phyloP scores from a whole-genome alignment of 352 stramenopile species.

The Phytophthora pini region DNA sequence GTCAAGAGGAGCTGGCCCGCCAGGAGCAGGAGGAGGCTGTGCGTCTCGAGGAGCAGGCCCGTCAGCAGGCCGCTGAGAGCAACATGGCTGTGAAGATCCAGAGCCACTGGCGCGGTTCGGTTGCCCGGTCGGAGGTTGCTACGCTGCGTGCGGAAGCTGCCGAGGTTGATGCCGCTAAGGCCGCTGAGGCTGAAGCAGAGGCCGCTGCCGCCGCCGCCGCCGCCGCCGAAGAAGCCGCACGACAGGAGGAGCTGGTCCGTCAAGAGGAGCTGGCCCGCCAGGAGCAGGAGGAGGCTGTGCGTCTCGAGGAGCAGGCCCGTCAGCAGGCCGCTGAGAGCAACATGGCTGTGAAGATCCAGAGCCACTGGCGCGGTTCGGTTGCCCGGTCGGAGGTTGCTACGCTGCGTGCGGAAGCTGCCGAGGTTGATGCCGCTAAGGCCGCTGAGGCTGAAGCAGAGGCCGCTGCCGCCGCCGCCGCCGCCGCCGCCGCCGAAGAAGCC shows the following conservation, averaged over 20 bases:
- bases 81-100: conserved; percentile 46
- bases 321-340: conserved; percentile 8
- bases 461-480: conserved; percentile 1
- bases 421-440: conserved; percentile 1
- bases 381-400: conserved; percentile 17
- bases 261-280: conserved; percentile 6
- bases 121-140: conserved; percentile 21
- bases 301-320: conserved; percentile 2
- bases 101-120: conserved; percentile 38
- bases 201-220: background rate
- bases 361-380: conserved; percentile 31
- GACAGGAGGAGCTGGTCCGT: conserved; percentile 1
- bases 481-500: background rate
- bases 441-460: conserved; percentile 1
- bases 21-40: background rate
- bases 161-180: conserved; percentile 4
- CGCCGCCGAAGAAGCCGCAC: background rate
- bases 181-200: conserved; percentile 1
- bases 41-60: background rate
- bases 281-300: conserved; percentile 1
- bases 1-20: background rate
- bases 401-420: conserved; percentile 5
- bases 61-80: conserved; percentile 8
- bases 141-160: conserved; percentile 3
- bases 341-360: conserved; percentile 40